These are phyloP conservation scores for Prunus padus DNA, from an alignment of 306 rosid genomes.

Conservation along the genomic window DNA sequence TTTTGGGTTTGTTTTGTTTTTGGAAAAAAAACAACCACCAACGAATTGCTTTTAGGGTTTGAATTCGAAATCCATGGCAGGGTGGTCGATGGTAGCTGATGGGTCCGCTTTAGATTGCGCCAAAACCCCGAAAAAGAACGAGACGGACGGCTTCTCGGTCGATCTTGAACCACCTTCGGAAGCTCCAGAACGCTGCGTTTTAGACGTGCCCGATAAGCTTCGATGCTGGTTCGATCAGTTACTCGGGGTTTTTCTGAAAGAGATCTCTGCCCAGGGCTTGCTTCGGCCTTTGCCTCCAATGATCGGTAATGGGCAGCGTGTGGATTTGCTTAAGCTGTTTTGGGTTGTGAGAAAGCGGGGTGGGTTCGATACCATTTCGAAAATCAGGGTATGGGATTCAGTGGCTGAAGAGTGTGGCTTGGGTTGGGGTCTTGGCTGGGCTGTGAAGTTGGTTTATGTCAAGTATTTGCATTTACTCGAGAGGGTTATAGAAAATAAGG, in stretches of 20 bases:
- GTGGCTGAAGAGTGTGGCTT: conserved; percentile 64
- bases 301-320: conserved; percentile 45
- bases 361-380: conserved; percentile 52
- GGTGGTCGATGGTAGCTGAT: conserved; percentile 38
- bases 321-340: conserved; percentile 71
- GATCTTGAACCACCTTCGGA: conserved; percentile 27
- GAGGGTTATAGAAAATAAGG: conserved; percentile 37
- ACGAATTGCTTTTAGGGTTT: conserved; percentile 45
- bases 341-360: conserved; percentile 71
- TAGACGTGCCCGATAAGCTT: conserved; percentile 25
- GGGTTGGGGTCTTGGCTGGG: conserved; percentile 39
- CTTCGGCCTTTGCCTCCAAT: conserved; percentile 43
- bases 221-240: conserved; percentile 43
- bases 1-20: neutral
- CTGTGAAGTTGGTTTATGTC: conserved; percentile 47
- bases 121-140: conserved; percentile 26
- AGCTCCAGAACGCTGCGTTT: conserved; percentile 8
- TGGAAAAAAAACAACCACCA: neutral
- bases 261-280: conserved; percentile 19
- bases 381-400: conserved; percentile 50
- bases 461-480: conserved; percentile 58
- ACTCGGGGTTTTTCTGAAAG: conserved; percentile 26
- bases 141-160: conserved; percentile 8
- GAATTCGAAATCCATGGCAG: conserved; percentile 46
- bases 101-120: conserved; percentile 32